Conservation (phyloP, 2,329 filamentous ascomycete species). For the Fusarium odoratissimum region DNA sequence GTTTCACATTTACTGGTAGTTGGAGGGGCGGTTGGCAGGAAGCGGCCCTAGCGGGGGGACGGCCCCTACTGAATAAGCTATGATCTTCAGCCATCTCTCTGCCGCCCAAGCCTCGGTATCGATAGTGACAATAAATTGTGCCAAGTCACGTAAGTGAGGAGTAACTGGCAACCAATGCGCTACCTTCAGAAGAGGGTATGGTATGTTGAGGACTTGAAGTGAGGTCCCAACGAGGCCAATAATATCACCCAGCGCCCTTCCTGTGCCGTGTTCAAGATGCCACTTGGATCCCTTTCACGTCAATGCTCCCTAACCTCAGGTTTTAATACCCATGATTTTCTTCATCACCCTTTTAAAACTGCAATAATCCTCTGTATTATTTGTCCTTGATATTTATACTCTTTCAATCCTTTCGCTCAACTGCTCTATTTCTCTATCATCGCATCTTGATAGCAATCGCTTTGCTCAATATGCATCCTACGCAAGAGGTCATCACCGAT, state of each 20-base stretch:
- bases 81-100: neutral
- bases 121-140: neutral
- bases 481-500: conserved; percentile 45
- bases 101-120: neutral
- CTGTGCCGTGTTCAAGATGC: neutral
- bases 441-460: neutral
- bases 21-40: neutral
- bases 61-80: neutral
- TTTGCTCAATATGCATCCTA: conserved; percentile 29
- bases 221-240: neutral
- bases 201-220: neutral
- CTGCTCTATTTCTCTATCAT: neutral
- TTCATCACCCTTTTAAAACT: neutral
- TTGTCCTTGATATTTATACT: neutral
- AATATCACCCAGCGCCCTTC: neutral
- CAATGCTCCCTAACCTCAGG: neutral
- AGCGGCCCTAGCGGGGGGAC: neutral
- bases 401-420: neutral
- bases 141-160: neutral
- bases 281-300: neutral
- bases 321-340: neutral
- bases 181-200: neutral
- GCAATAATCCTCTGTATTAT: neutral
- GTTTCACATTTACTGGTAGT: neutral
- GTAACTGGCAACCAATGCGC: neutral